Evolutionary conservation across 805 yeast genomes (phyloP).

Genomic region (Candida tibetensis): DNA sequence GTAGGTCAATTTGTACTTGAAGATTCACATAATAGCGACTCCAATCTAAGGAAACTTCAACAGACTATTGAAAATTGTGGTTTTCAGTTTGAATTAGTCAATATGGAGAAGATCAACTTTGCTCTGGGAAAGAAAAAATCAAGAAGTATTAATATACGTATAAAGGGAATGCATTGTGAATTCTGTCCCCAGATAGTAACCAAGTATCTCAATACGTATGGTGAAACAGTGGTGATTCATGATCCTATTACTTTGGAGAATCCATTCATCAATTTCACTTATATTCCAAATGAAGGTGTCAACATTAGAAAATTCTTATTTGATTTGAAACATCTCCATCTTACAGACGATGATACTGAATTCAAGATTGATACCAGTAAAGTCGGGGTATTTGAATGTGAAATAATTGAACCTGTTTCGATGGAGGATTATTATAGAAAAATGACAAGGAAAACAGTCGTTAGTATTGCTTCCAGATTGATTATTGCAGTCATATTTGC

Average conservation of each 20-base stretch:
- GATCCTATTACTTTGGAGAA: slow-evolving; percentile 52
- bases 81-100: slow-evolving; percentile 54
- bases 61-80: slow-evolving; percentile 64
- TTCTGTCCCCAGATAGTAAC: slow-evolving; percentile 63
- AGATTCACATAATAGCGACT: slow-evolving; percentile 21
- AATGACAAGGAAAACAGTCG: slow-evolving; percentile 49
- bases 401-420: slow-evolving; percentile 51
- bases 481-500: slow-evolving; percentile 51
- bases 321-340: slow-evolving; percentile 46
- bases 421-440: slow-evolving; percentile 61
- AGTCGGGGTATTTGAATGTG: slow-evolving; percentile 44
- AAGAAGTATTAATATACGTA: slow-evolving; percentile 54
- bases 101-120: slow-evolving; percentile 42
- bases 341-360: slow-evolving; percentile 19
- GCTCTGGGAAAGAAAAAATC: slow-evolving; percentile 48
- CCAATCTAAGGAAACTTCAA: slow-evolving; percentile 39
- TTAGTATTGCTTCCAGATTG: slow-evolving; percentile 45
- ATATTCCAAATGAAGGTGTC: slow-evolving; percentile 51
- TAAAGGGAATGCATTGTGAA: slow-evolving; percentile 68
- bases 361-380: slow-evolving; percentile 18
- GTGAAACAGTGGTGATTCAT: slow-evolving; percentile 54
- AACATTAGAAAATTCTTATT: slow-evolving; percentile 55
- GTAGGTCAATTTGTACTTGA: slow-evolving; percentile 61
- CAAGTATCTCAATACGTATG: slow-evolving; percentile 48
- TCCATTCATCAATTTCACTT: slow-evolving; percentile 64